Percentiles rank a stretch among this genome's conserved stretches.
phyloP scores from a whole-genome alignment of 2,329 filamentous ascomycete species.

The Colletotrichum siamense region DNA sequence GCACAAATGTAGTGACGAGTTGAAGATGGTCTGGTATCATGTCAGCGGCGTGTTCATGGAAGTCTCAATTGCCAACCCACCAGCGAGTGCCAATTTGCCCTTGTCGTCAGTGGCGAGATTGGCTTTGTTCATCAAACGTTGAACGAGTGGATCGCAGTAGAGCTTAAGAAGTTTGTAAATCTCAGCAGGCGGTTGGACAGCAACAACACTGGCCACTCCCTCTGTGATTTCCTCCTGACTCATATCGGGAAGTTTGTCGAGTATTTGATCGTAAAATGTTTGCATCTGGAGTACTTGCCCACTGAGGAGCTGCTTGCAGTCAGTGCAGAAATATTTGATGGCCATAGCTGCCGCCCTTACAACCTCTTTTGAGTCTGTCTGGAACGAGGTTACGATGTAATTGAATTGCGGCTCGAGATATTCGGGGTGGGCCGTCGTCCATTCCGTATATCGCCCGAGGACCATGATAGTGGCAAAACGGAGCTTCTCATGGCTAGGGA shows the following conservation, averaged over 20 bases:
- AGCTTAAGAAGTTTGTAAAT: constrained; percentile 87
- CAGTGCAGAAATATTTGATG: constrained; percentile 96
- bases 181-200: constrained; percentile 80
- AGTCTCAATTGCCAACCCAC: constrained; percentile 47
- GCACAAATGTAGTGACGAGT: constrained; percentile 88
- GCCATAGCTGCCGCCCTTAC: constrained; percentile 89
- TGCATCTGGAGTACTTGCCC: constrained; percentile 87
- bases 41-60: constrained; percentile 21
- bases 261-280: constrained; percentile 87
- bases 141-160: constrained; percentile 90
- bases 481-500: constrained; percentile 96
- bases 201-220: constrained; percentile 90
- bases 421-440: constrained; percentile 93
- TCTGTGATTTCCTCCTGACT: constrained; percentile 98
- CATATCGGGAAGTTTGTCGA: constrained; percentile 81
- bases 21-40: constrained; percentile 78
- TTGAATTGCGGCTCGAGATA: constrained; percentile 92
- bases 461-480: constrained; percentile 99
- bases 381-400: constrained; percentile 93
- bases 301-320: constrained; percentile 87
- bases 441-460: constrained; percentile 94
- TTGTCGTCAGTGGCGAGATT: constrained; percentile 84
- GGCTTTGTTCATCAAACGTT: constrained; percentile 84
- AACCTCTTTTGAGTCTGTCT: constrained; percentile 87
- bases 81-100: constrained; percentile 84